Evolutionary conservation across 148 eudicot species (phyloP), one percentile per base, ranked within the genome.

Genomic region (Dianthus caryophyllus): DNA sequence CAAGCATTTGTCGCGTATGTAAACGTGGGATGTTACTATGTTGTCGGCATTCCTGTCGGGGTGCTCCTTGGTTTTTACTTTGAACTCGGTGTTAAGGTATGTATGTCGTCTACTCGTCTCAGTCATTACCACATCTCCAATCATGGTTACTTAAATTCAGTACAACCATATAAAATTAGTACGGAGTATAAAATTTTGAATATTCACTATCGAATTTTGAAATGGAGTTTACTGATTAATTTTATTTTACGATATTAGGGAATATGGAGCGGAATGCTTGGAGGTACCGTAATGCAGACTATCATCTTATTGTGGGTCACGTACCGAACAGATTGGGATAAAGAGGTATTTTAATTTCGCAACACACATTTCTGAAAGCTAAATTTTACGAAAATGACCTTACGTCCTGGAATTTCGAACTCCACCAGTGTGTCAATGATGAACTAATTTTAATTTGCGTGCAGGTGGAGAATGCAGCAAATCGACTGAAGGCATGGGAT

Each of bases 231-330:
- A 44, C 21, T 39, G 44, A 3, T 33, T 7, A 2, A 7, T 33
- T 33, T 33, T 7, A 36, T 4, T n/a, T 68, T 25, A 21, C 29
- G 29, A 48, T 3, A 49, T 29, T 17, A 88, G 96, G 96, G 96
- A 49, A 84, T 91, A 73, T 91, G 96, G 97, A 62, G 80, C 5
- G 97, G 97, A 65, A 91, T 91, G 96, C 76, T 91, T 7, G 97
- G 96, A 69, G 97, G 97, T 57, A 88, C 91, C 4, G 10, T 79
- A 30, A 84, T 88, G 69, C 97, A 91, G 75, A 91, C 97, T 17
- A 0, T 80, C 0, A 91, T 91, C 39, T 71, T 81, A 25, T 26
- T 81, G 10, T 78, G 78, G 74, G 69, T 72, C 26, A 81, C 84
- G 3, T 75, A 52, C 29, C 31, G 72, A 5, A 78, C 81, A 41